phyloP scores from a whole-genome alignment of 1,139 yeast species.

The Suhomyces kunorum region DNA sequence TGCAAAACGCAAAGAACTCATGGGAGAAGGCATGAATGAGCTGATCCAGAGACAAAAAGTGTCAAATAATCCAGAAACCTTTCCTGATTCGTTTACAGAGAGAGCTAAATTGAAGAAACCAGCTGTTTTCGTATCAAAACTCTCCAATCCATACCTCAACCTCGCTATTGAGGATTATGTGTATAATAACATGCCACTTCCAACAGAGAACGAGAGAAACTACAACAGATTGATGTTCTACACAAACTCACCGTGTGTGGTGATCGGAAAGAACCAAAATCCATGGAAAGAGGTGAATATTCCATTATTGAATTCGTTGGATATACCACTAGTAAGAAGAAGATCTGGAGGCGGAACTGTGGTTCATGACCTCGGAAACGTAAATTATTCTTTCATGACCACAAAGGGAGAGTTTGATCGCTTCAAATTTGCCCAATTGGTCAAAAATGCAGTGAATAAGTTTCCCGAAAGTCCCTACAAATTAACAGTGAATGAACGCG shows the following conservation, averaged over 20 bases:
- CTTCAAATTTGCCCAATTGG: constrained; percentile 55
- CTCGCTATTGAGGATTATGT: constrained; percentile 82
- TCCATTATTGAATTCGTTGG: constrained; percentile 51
- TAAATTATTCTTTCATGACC: constrained; percentile 82
- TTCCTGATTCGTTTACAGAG: constrained; percentile 9
- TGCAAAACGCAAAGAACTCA: constrained; percentile 13
- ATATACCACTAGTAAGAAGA: constrained; percentile 75
- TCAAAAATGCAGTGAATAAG: constrained; percentile 53
- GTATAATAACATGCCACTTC: constrained; percentile 62
- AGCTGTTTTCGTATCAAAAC: constrained; percentile 44
- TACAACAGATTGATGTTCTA: constrained; percentile 68
- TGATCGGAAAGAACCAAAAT: constrained; percentile 94
- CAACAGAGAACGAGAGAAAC: constrained; percentile 19
- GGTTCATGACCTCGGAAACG: constrained; percentile 91
- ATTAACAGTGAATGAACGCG: constrained; percentile 63
- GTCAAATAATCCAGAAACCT: neutral
- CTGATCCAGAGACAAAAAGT: neutral
- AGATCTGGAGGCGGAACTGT: constrained; percentile 97
- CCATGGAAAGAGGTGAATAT: constrained; percentile 88
- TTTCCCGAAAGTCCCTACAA: constrained; percentile 24
- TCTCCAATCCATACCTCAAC: constrained; percentile 69
- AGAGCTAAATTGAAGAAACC: constrained; percentile 25
- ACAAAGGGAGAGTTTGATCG: constrained; percentile 68
- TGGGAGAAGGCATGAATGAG: neutral
- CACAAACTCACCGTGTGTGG: constrained; percentile 80